These are phyloP conservation scores for Ascochyta clinopodiicola DNA, from an alignment of 2,329 filamentous ascomycete genomes.

Conservation along the genomic window DNA sequence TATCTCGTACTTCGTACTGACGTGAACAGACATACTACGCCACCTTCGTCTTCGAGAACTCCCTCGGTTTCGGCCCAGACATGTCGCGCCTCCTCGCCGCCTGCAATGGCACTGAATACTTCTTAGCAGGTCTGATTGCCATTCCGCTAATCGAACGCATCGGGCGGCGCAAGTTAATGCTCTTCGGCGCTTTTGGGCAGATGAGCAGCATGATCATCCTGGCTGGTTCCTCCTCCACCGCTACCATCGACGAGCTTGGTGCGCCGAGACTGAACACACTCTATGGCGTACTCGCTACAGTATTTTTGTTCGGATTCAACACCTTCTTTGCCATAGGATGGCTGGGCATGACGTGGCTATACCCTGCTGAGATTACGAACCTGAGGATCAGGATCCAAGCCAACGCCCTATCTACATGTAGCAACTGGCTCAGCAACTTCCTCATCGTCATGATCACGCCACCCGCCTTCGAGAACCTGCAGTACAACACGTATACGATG, in stretches of 20 bases:
- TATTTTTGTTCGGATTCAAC: conserved; percentile 92
- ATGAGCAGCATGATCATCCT: conserved; percentile 44
- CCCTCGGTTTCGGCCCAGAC: conserved; percentile 46
- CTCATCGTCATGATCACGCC: conserved; percentile 72
- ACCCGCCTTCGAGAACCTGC: conserved; percentile 63
- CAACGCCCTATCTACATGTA: conserved; percentile 84
- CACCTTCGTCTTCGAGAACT: conserved; percentile 51
- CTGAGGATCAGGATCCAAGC: conserved; percentile 86
- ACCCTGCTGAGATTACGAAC: conserved; percentile 80
- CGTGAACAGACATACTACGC: conserved; percentile 48
- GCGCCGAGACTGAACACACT: neutral
- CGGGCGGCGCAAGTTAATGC: conserved; percentile 46
- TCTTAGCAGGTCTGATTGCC: conserved; percentile 50
- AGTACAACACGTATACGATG: conserved; percentile 63
- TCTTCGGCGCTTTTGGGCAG: conserved; percentile 46
- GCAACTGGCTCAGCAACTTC: conserved; percentile 58
- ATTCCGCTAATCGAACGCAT: conserved; percentile 49
- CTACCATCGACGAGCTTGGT: conserved; percentile 30
- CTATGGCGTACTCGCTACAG: conserved; percentile 55
- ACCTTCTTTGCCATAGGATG: conserved; percentile 89
- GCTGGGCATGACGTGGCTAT: conserved; percentile 69
- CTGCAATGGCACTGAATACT: conserved; percentile 50
- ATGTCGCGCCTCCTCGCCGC: conserved; percentile 48
- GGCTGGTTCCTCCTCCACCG: conserved; percentile 37
- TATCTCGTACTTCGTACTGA: neutral